These are phyloP conservation scores for Solanum hybrid DNA, from an alignment of 305 asterid genomes.

Conservation along the genomic window DNA sequence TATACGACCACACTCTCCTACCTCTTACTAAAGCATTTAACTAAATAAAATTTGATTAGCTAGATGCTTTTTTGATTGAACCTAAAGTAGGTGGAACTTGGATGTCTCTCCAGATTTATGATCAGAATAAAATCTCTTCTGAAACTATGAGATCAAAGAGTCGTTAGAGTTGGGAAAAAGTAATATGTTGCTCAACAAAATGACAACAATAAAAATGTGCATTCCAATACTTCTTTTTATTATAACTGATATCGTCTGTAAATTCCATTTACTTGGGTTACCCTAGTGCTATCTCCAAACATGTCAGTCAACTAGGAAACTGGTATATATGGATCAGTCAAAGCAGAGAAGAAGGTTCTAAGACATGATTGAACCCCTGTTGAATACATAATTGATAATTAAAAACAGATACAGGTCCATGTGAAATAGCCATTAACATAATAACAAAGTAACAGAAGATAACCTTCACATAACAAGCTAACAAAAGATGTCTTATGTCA, in stretches of 20 bases:
- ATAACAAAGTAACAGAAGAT: neutral
- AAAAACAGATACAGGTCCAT: neutral
- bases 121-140: neutral
- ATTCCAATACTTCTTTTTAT: neutral
- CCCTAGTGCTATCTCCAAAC: neutral
- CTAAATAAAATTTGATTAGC: neutral
- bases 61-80: neutral
- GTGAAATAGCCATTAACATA: neutral
- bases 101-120: neutral
- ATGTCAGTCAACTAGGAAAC: neutral
- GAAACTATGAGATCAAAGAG: neutral
- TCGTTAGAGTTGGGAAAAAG: neutral
- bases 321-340: neutral
- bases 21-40: neutral
- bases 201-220: neutral
- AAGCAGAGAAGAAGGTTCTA: neutral
- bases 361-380: neutral
- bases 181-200: neutral
- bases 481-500: neutral
- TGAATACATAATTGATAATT: neutral
- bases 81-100: neutral
- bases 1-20: neutral
- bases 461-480: conserved; percentile 2
- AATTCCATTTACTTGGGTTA: neutral
- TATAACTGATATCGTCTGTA: neutral